Evolutionary conservation across 2,329 filamentous ascomycete genomes (phyloP), one percentile per base, ranked within the genome.

Genomic region (Fusarium newnesense): DNA sequence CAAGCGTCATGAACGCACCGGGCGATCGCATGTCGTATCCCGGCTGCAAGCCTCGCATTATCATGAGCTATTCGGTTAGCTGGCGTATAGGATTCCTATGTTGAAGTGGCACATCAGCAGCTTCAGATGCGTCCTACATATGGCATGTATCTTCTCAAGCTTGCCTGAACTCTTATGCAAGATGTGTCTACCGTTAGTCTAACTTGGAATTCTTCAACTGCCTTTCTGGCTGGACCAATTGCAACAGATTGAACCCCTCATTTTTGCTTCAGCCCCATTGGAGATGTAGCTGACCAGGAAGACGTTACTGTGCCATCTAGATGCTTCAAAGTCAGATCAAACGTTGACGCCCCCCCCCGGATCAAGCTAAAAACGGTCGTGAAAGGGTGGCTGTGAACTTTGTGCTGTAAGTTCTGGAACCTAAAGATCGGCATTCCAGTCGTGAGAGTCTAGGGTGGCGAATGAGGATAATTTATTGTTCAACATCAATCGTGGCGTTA

Each of bases 401-500:
- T 46, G 57, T 52, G 42, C 13, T 30, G 4, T 26, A 44, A 67
- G 43, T 67, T 53, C 60, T 60, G 19, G 58, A 59, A 26, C 28
- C 34, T 11, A 37, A 26, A 26, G 32, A 40, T 58, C 37, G 32
- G 21, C 54, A 57, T 72, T 58, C 64, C 24, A 58, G 44, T 11
- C 13, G 36, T n/a, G 50, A 64, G 40, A 30, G 36, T 50, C 36
- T 42, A 42, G 5, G 15, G 66, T 64, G 70, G 61, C 66, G 24
- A 67, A 24, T 49, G 26, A 26, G n/a, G n/a, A 52, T 70, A 60
- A 37, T 21, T 37, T 30, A 59, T 70, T 49, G 39, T 28, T 32
- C 9, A 70, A 60, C 60, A 37, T 36, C 19, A 39, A 7, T 39
- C n/a, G 56, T 70, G 54, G 65, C 65, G 42, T 59, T 49, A 28